A percentile compares a stretch with the other conserved stretches of the same genome.
Conservation (phyloP, 345 rosid genomes). For the Litchi chinensis region DNA sequence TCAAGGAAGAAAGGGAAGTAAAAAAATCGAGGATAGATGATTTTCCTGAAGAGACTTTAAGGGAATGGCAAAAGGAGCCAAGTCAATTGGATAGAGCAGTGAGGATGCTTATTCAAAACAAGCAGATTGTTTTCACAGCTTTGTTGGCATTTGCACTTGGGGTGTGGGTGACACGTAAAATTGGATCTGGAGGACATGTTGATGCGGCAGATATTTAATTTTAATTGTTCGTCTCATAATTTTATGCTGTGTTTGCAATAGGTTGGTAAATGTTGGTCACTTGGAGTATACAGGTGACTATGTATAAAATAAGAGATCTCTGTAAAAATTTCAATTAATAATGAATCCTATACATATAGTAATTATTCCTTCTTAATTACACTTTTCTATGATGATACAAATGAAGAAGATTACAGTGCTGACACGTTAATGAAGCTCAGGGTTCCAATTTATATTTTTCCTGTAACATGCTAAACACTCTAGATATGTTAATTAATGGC, state of each 20-base stretch:
- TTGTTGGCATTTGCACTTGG: conserved; percentile 50
- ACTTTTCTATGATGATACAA: too few species aligned
- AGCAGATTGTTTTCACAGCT: conserved; percentile 31
- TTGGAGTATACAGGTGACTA: neutral
- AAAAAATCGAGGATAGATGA: neutral
- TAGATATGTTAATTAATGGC: too few species aligned
- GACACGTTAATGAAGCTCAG: too few species aligned
- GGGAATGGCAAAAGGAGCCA: conserved; percentile 23
- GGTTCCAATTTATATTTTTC: too few species aligned
- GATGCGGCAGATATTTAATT: neutral
- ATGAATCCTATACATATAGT: too few species aligned
- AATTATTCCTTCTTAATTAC: too few species aligned
- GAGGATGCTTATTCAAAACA: conserved; percentile 29
- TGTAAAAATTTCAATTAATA: neutral
- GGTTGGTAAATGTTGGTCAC: neutral
- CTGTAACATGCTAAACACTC: too few species aligned
- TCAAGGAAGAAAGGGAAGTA: neutral
- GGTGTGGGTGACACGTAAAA: conserved; percentile 26
- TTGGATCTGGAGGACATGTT: neutral
- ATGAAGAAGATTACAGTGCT: too few species aligned
- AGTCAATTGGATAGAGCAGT: conserved; percentile 21
- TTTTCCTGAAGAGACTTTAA: conserved; percentile 13
- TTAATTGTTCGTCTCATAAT: neutral
- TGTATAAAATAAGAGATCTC: neutral
- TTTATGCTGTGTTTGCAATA: neutral